Evolutionary conservation across 495 filamentous ascomycete species (phyloP), one percentile per base, ranked within the genome.

Genomic region (Niebla homalea): DNA sequence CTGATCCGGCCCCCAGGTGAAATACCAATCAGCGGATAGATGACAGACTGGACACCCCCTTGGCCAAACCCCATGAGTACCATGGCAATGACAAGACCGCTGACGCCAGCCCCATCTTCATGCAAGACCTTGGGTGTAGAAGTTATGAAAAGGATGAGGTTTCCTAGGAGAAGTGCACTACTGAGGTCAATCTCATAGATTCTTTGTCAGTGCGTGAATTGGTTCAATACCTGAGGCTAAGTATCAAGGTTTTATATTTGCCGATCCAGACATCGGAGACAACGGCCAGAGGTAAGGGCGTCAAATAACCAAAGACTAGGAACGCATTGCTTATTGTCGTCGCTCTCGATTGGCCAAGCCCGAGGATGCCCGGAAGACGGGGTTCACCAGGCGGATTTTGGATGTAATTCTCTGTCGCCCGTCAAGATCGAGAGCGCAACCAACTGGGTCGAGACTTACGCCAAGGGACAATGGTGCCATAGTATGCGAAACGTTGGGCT

Each of bases 1-100:
- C 10, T 8, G 7, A 7, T 32, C 3, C 7, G 29, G 29, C 8
- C 5, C 6, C 7, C 7, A 10, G 41, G 18, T 12, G 29, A 11
- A 12, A 32, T 32, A 32, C 29, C 29, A 46, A 18, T 26, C 62
- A 80, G 62, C 2, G 80, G 78, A n/a, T 74, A 76, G 41, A 83
- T 78, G 51, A 81, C 81, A 49, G 78, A 74, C 68, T 84, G 83
- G 68, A 84, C 70, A 41, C 69, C 70, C 42, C 73, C 74, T 26
- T 67, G 68, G 38, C 70, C 70, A n/a, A 74, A 55, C 32, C 68
- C 74, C 48, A 74, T 72, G 26, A 76, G 56, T 7, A 74, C 49
- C 56, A 69, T 66, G 16, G 58, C 57, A 19, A 53, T 59, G 23
- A 65, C 58, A 21, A 70, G 57, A 3, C 65, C 64, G 19, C 61